Percentiles rank a stretch among this genome's conserved stretches.
These are phyloP conservation scores for Periconia macrospinosa DNA, from an alignment of 2,329 filamentous ascomycete species.

Conservation along the genomic window DNA sequence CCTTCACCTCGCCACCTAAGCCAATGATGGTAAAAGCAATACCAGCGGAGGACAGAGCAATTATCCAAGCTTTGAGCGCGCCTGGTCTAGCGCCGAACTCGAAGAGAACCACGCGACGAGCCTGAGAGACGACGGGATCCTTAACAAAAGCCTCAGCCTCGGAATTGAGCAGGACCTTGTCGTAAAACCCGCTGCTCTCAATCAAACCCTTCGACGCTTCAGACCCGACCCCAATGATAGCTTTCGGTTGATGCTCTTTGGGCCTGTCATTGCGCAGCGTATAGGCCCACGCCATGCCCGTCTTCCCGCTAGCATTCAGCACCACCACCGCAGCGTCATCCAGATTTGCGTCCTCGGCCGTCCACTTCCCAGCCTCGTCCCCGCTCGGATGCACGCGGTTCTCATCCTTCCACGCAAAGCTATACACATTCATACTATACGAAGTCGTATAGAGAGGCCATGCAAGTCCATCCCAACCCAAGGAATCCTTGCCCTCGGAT, in stretches of 20 bases:
- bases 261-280: conserved; percentile 18
- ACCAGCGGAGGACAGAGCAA: neutral
- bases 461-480: conserved; percentile 24
- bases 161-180: conserved; percentile 17
- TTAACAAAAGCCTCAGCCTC: conserved; percentile 7
- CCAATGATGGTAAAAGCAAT: conserved; percentile 13
- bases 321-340: conserved; percentile 16
- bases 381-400: conserved; percentile 18
- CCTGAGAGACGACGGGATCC: neutral
- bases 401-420: conserved; percentile 20
- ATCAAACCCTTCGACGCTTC: conserved; percentile 12
- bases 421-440: conserved; percentile 20
- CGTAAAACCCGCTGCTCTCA: conserved; percentile 21
- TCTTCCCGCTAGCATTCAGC: conserved; percentile 27
- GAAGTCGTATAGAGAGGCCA: conserved; percentile 17
- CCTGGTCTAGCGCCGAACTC: conserved; percentile 26
- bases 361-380: conserved; percentile 16
- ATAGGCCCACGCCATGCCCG: conserved; percentile 22
- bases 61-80: conserved; percentile 11
- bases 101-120: conserved; percentile 15
- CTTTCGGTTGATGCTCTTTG: conserved; percentile 16
- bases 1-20: conserved; percentile 19
- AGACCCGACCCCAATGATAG: conserved; percentile 22
- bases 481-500: conserved; percentile 4
- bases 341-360: conserved; percentile 18